Percentiles rank a stretch among this genome's conserved stretches.
phyloP scores from a whole-genome alignment of 805 yeast genomes.

The Candida oleophila region DNA sequence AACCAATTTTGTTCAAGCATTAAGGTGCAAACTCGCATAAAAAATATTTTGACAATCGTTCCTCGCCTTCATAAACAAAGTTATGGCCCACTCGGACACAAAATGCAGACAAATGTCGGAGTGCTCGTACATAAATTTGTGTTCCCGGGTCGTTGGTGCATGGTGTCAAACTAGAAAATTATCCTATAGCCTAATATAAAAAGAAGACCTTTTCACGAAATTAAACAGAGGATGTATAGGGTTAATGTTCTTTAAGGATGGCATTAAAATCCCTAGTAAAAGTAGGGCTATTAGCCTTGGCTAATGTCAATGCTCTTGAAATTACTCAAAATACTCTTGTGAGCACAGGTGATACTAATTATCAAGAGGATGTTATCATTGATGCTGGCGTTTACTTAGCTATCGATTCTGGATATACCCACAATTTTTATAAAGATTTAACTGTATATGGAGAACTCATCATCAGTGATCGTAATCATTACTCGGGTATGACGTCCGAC shows the following conservation, averaged over 20 bases:
- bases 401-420: slow-evolving; percentile 1
- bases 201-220: slow-evolving; percentile 18
- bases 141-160: too few relatives aligned
- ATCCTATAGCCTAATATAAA: too few relatives aligned
- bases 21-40: too few relatives aligned
- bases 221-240: too few relatives aligned
- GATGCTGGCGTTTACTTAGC: slow-evolving; percentile 5
- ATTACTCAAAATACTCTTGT: neutral
- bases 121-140: too few relatives aligned
- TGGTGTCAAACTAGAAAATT: too few relatives aligned
- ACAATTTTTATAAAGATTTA: neutral
- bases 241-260: too few relatives aligned
- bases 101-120: too few relatives aligned
- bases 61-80: too few relatives aligned
- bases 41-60: too few relatives aligned
- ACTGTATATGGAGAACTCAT: slow-evolving; percentile 4
- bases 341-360: neutral
- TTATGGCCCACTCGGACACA: too few relatives aligned
- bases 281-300: neutral
- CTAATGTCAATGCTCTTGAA: neutral
- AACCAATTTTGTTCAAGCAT: too few relatives aligned
- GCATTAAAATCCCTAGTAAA: neutral
- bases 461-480: neutral
- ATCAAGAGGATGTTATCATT: neutral
- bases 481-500: slow-evolving; percentile 4